Conservation (phyloP, 345 rosid species). For the Carallia brachiata region DNA sequence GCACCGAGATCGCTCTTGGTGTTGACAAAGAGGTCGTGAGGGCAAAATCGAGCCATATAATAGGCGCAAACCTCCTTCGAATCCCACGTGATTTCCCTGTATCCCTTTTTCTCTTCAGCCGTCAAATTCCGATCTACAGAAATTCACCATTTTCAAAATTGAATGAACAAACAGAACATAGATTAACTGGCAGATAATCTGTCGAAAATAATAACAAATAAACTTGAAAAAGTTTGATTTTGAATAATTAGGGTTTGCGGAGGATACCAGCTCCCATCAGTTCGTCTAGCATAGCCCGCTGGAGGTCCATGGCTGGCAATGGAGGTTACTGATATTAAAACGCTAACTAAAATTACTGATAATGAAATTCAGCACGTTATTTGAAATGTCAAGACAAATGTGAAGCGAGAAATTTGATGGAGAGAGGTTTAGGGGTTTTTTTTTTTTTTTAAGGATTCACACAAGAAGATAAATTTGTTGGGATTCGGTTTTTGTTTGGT, state of each 20-base stretch:
- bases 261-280: conserved; percentile 92
- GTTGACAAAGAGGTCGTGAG: conserved; percentile 97
- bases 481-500: not conserved
- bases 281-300: conserved; percentile 91
- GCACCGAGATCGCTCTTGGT: conserved; percentile 96
- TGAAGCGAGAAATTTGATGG: not conserved
- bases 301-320: conserved; percentile 69
- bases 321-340: not conserved
- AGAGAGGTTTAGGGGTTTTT: not conserved
- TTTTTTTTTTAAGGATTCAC: not conserved
- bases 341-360: not conserved
- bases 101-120: conserved; percentile 79
- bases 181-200: not conserved
- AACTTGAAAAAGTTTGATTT: not conserved
- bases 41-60: conserved; percentile 96
- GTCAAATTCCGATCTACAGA: conserved; percentile 79
- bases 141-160: conserved; percentile 4
- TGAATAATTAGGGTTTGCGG: not conserved
- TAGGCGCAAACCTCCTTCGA: conserved; percentile 90
- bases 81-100: conserved; percentile 84
- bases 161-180: not conserved
- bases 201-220: not conserved
- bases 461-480: not conserved
- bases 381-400: no score
- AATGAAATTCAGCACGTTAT: not conserved